Evolutionary conservation across 345 rosid species (phyloP).

Genomic region (Toxicodendron radicans): DNA sequence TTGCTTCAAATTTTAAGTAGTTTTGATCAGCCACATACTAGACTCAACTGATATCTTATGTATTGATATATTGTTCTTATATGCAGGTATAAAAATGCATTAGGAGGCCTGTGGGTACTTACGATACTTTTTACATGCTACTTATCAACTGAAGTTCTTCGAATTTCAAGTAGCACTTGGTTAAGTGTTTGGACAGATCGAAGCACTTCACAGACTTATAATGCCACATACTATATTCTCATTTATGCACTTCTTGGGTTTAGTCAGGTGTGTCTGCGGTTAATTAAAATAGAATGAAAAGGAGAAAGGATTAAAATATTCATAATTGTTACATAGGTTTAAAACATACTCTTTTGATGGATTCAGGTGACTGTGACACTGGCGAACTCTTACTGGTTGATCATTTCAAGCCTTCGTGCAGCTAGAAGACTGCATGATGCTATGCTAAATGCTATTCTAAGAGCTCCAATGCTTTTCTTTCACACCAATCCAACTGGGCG

Average conservation of each 20-base stretch:
- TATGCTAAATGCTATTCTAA: slow-evolving; percentile 71
- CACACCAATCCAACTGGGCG: slow-evolving; percentile 94
- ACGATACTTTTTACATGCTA: slow-evolving; percentile 72
- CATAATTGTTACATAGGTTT: not conserved
- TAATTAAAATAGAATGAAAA: not conserved
- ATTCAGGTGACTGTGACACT: slow-evolving; percentile 76
- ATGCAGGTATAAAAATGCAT: slow-evolving; percentile 81
- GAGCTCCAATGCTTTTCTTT: slow-evolving; percentile 95
- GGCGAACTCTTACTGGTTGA: slow-evolving; percentile 83
- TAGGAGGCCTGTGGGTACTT: slow-evolving; percentile 90
- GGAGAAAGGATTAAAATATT: not conserved
- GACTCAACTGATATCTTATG: not conserved
- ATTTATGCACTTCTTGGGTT: slow-evolving; percentile 67
- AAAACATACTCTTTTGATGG: slow-evolving; percentile 13
- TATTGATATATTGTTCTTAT: slow-evolving; percentile 9
- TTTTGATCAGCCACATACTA: not conserved
- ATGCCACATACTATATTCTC: slow-evolving; percentile 59
- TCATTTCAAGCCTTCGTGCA: slow-evolving; percentile 78
- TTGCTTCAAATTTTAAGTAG: slow-evolving; percentile 2
- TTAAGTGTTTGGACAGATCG: slow-evolving; percentile 86
- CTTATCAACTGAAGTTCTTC: slow-evolving; percentile 70
- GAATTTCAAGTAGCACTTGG: slow-evolving; percentile 92
- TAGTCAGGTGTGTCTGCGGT: slow-evolving; percentile 64
- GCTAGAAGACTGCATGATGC: slow-evolving; percentile 81
- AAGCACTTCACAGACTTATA: slow-evolving; percentile 56